These are phyloP conservation scores for Mycosphaerella sp. DNA, from an alignment of 2,329 filamentous ascomycete species.

Conservation along the genomic window DNA sequence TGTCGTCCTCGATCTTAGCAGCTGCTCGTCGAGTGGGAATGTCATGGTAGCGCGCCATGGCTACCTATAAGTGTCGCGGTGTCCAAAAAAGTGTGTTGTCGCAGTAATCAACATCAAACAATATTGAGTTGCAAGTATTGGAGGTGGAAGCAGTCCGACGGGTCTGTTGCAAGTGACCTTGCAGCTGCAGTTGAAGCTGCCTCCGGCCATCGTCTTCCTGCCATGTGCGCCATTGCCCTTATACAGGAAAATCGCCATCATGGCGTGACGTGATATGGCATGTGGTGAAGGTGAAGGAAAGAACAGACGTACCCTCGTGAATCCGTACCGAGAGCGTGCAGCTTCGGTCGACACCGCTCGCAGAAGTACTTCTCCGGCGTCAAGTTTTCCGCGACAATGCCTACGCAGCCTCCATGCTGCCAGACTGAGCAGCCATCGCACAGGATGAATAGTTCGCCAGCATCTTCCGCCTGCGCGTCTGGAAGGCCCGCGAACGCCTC, in stretches of 20 bases:
- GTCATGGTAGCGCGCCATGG: slow-evolving; percentile 28
- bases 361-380: slow-evolving; percentile 98
- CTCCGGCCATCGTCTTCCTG: not conserved
- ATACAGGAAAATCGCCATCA: not conserved
- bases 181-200: not conserved
- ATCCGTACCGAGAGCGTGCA: slow-evolving; percentile 76
- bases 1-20: slow-evolving; percentile 35
- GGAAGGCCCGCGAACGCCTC: slow-evolving; percentile 38
- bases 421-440: slow-evolving; percentile 97
- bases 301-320: slow-evolving; percentile 69
- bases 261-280: slow-evolving; percentile 2
- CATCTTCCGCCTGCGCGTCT: slow-evolving; percentile 66
- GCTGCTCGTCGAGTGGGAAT: slow-evolving; percentile 21
- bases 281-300: slow-evolving; percentile 15
- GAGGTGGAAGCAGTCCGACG: not conserved
- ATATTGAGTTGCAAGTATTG: slow-evolving; percentile 4
- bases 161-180: not conserved
- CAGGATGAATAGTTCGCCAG: slow-evolving; percentile 93
- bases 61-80: not conserved
- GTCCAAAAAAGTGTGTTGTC: not conserved
- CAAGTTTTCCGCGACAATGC: slow-evolving; percentile 88
- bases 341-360: slow-evolving; percentile 84
- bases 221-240: not conserved
- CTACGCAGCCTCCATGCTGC: slow-evolving; percentile 97
- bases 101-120: not conserved